A percentile compares a stretch with the other conserved stretches of the same genome.
These are phyloP conservation scores for Haberlea rhodopensis DNA, from an alignment of 257 asterid genomes.

Conservation along the genomic window DNA sequence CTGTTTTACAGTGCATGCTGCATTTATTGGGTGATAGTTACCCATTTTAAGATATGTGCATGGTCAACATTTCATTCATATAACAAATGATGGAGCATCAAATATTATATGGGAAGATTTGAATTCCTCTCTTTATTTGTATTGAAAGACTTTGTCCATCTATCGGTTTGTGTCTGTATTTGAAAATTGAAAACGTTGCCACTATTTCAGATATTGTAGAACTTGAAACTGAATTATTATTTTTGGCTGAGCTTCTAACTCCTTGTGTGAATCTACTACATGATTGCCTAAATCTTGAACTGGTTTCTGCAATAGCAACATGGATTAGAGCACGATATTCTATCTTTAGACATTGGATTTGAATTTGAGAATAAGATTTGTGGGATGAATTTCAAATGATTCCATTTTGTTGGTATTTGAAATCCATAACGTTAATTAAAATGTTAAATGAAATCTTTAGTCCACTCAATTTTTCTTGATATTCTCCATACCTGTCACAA, in stretches of 20 bases:
- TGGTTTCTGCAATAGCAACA: constrained; percentile 15
- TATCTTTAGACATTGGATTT: not conserved
- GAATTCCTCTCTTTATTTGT: constrained; percentile 1
- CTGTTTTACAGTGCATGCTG: not conserved
- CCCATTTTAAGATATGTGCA: not conserved
- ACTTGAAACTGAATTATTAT: constrained; percentile 2
- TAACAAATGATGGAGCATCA: not conserved
- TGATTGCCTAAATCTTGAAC: not conserved
- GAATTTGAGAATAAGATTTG: not conserved
- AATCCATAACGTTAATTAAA: no score
- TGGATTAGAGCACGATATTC: not conserved
- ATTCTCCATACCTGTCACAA: not conserved
- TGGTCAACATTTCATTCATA: not conserved
- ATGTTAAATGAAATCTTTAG: no score
- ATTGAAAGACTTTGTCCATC: constrained; percentile 21
- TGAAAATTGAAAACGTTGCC: not conserved
- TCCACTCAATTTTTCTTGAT: no score
- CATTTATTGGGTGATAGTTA: not conserved
- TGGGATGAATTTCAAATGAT: not conserved
- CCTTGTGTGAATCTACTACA: not conserved
- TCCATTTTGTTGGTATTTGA: no score
- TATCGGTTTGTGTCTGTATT: constrained; percentile 11
- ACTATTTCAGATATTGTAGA: constrained; percentile 15
- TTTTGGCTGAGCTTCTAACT: constrained; percentile 13
- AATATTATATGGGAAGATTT: not conserved